phyloP scores from a whole-genome alignment of 306 rosid genomes.

The Adenanthera pavonina region DNA sequence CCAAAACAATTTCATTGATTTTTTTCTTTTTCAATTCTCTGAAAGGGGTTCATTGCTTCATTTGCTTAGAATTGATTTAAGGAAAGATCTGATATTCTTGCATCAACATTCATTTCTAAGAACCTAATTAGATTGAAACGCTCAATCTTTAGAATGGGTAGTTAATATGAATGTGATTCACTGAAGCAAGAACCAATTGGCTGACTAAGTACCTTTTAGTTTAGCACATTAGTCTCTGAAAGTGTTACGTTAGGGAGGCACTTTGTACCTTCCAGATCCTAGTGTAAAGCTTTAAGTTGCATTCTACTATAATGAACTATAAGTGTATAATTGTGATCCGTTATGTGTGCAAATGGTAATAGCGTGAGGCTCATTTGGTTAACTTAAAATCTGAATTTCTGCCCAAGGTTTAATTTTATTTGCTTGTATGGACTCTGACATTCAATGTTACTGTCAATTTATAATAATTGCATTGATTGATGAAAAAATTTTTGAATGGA shows the following conservation, averaged over 20 bases:
- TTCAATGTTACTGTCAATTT: conserved; percentile 10
- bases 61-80: background rate
- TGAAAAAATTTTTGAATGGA: conserved; percentile 16
- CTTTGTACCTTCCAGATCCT: background rate
- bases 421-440: background rate
- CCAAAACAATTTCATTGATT: background rate
- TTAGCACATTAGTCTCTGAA: background rate
- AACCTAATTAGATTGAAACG: conserved; percentile 28
- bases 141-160: background rate
- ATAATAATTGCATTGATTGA: background rate
- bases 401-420: background rate
- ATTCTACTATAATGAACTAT: conserved; percentile 18
- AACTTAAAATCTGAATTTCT: background rate
- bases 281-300: conserved; percentile 20
- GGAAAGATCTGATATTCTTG: conserved; percentile 44
- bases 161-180: background rate
- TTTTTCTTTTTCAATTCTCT: background rate
- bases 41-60: conserved; percentile 24
- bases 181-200: background rate
- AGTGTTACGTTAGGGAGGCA: no score
- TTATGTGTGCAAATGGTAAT: background rate
- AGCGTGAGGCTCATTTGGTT: background rate
- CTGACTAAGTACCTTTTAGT: background rate
- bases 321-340: background rate
- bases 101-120: conserved; percentile 27